Evolutionary conservation across 306 rosid species (phyloP), one percentile per base, ranked within the genome.

Genomic region (Abrus pulchellus): DNA sequence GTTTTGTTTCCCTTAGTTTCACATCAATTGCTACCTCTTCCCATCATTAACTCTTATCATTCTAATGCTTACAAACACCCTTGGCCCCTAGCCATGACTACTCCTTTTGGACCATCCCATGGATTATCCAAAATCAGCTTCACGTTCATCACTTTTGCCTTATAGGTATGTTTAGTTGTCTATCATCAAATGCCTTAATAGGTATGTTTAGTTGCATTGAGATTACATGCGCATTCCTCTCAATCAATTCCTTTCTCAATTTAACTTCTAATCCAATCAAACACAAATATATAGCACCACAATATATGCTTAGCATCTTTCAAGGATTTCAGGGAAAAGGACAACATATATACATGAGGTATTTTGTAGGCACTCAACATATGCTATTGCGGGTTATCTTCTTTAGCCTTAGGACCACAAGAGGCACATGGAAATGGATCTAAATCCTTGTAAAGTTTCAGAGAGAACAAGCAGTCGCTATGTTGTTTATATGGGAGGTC

Each of bases 351-450:
- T 12, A 76, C 3, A 48, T 40, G 73, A 62, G 55, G 65, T 52
- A 40, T 54, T 79, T 76, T 81, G 64, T 67, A 55, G 76, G 36
- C 45, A 80, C 72, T 28, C 53, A n/a, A 36, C 8, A 65, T 50
- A 57, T 69, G 76, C 80, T 71, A 85, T 81, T 70, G 77, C 14
- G 62, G 74, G 85, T 85, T 71, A 65, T 76, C 80, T 52, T 75
- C 32, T 45, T 70, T 20, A 7, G 87, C 38, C 62, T 50, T 8
- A 72, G 87, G 90, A 84, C 90, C 87, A 81, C 90, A 45, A 48
- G 53, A 28, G 20, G 80, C 78, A 76, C 83, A 80, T 73, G 75
- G 86, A 77, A 84, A 75, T 76, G 61, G 83, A 73, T 83, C 82
- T 57, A 78, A 85, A 78, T 78, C 83, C 75, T 74, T 82, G 78